Evolutionary conservation across 2,329 filamentous ascomycete genomes (phyloP), one percentile per base, ranked within the genome.

Genomic region (Graphilbum ipis-grandicollis): DNA sequence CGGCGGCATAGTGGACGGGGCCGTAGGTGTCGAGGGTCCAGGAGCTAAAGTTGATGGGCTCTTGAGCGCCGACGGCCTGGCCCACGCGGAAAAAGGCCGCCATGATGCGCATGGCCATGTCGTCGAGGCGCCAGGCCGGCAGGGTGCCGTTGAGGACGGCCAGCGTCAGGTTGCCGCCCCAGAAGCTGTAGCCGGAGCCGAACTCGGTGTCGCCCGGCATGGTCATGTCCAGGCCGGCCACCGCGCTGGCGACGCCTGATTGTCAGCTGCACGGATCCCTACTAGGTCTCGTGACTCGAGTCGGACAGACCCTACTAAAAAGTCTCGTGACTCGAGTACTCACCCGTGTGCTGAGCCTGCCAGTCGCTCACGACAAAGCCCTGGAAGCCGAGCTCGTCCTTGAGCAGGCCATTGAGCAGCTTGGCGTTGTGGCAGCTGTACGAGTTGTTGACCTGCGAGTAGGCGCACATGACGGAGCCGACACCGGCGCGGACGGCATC

Each of bases 81-180:
- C 72, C 71, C 28, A 76, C 71, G 55, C 79, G 78, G 60, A 76
- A 79, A 51, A 69, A 74, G 30, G 74, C 63, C 5, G 75, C 66
- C 71, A 79, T 77, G 51, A 80, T 93, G 47, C 90, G 75, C 56
- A 84, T 79, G 5, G 74, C 82, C 78, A 93, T 93, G 51, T 96
- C 90, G 47, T 94, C 86, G 9, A 96, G 54, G 35, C 88, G 73
- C 69, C 80, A 93, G 46, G 81, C 73, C 1, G 88, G 83, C 23
- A 96, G 62, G 1, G 85, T 93, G 26, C 86, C 86, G 51, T 96
- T 94, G 47, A 93, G 57, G 6, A 94, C 75, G 2, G 82, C 82
- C 34, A 93, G 62, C 2, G 88, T 94, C 47, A 96, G 56, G 56
- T 96, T 96, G 21, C 75, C 61, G 9, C 88, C 88, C 29, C 23